Percentiles rank a stretch among this genome's conserved stretches.
These are phyloP conservation scores for Phytophthora quininea DNA, from an alignment of 352 stramenopile genomes.

Conservation along the genomic window DNA sequence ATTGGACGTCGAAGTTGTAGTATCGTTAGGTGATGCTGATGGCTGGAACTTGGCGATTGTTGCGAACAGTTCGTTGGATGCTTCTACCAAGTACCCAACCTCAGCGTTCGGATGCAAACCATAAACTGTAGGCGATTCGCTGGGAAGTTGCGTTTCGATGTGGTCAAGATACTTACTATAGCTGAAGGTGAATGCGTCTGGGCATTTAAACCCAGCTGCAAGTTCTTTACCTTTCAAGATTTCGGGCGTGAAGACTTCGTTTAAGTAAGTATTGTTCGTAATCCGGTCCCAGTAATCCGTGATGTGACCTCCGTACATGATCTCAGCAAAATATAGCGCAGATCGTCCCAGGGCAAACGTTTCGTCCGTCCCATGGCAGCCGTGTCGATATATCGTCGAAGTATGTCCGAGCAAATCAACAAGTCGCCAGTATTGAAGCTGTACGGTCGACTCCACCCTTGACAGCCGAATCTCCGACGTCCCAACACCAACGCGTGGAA, in stretches of 20 bases:
- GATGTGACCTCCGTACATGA: conserved; percentile 91
- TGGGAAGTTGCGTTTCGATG: conserved; percentile 72
- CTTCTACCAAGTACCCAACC: conserved; percentile 77
- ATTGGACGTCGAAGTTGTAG: conserved; percentile 19
- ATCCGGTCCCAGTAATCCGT: conserved; percentile 87
- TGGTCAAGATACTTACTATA: conserved; percentile 95
- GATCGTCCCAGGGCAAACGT: conserved; percentile 76
- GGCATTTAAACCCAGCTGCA: conserved; percentile 76
- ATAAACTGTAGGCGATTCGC: conserved; percentile 75
- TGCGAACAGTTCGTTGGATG: conserved; percentile 85
- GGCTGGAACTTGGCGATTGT: conserved; percentile 89
- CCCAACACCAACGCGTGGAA: conserved; percentile 94
- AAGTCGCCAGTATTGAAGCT: conserved; percentile 95
- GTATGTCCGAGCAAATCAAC: conserved; percentile 90
- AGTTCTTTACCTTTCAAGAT: conserved; percentile 63
- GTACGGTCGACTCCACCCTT: conserved; percentile 94
- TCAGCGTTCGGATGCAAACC: conserved; percentile 83
- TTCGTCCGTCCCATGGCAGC: conserved; percentile 30
- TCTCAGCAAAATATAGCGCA: conserved; percentile 94
- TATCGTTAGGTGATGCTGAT: conserved; percentile 50
- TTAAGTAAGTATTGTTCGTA: conserved; percentile 81
- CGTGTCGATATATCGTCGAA: conserved; percentile 72
- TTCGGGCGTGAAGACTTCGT: conserved; percentile 65
- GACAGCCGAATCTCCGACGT: conserved; percentile 87
- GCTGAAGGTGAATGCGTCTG: conserved; percentile 66